A percentile compares a stretch with the other conserved stretches of the same genome.
phyloP scores from a whole-genome alignment of 805 yeast genomes.

The Wilhelminamyces savonicus region DNA sequence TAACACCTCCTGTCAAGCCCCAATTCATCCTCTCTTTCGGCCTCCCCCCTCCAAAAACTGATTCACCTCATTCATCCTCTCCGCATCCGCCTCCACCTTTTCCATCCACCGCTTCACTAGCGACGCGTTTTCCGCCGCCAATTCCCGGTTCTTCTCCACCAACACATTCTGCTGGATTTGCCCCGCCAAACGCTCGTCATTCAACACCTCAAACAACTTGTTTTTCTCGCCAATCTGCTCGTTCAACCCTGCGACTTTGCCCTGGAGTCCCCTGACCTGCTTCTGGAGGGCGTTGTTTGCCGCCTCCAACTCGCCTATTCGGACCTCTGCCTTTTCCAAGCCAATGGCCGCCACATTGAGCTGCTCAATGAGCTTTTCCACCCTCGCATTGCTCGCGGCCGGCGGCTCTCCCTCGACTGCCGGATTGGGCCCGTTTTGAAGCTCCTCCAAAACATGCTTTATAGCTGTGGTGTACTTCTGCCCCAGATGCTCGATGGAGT shows the following conservation, averaged over 20 bases:
- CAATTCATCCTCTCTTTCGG: no score
- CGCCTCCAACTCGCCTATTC: neutral
- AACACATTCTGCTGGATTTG: constrained; percentile 54
- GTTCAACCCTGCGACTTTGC: constrained; percentile 15
- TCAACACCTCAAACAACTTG: constrained; percentile 50
- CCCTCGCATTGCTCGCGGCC: constrained; percentile 8
- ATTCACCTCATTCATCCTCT: constrained; percentile 47
- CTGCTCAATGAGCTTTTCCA: constrained; percentile 7
- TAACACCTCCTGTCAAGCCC: no score
- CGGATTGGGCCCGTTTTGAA: no score
- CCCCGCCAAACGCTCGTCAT: constrained; percentile 59
- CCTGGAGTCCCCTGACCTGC: constrained; percentile 10
- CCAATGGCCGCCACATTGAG: neutral
- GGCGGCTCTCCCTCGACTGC: constrained; percentile 1
- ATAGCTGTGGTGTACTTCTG: no score
- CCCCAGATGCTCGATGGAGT: no score
- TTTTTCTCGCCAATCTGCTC: constrained; percentile 41
- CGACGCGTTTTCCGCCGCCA: constrained; percentile 35
- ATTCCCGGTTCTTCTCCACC: constrained; percentile 26
- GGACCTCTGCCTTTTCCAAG: neutral
- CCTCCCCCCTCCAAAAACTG: no score
- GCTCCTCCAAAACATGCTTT: no score
- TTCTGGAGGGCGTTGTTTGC: constrained; percentile 1
- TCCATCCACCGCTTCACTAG: constrained; percentile 44
- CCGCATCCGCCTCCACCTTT: constrained; percentile 48